phyloP scores from a whole-genome alignment of 331 rosid species.

The Stylosanthes scabra region DNA sequence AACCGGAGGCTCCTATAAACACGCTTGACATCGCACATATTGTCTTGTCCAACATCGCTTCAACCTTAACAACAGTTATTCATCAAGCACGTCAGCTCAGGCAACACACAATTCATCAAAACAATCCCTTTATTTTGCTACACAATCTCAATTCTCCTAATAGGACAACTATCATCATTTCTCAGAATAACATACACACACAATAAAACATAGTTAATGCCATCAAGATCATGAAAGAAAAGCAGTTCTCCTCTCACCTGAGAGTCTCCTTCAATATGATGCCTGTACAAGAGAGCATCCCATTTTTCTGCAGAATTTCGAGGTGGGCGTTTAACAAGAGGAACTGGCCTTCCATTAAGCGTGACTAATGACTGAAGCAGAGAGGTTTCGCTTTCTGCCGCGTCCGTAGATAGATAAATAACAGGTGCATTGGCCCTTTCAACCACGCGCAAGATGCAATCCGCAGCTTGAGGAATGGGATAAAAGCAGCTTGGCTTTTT shows the following conservation, averaged over 20 bases:
- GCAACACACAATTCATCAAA: background rate
- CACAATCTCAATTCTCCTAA: constrained; percentile 2
- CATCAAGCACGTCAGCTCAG: constrained; percentile 29
- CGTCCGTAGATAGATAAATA: constrained; percentile 88
- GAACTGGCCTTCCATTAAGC: constrained; percentile 65
- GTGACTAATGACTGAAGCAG: constrained; percentile 75
- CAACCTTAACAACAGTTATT: constrained; percentile 65
- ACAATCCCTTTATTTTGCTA: background rate
- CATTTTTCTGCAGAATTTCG: constrained; percentile 89
- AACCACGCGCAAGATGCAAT: constrained; percentile 65
- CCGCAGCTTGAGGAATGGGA: constrained; percentile 92
- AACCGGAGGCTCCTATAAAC: constrained; percentile 94
- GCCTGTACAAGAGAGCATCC: constrained; percentile 91
- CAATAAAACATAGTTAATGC: background rate
- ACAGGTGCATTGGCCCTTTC: constrained; percentile 68
- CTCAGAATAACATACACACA: background rate
- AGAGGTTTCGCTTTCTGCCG: constrained; percentile 79
- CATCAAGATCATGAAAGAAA: background rate
- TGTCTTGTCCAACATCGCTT: constrained; percentile 98
- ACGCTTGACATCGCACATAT: constrained; percentile 91
- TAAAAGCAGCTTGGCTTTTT: constrained; percentile 84
- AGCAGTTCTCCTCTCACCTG: constrained; percentile 56
- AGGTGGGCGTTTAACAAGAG: constrained; percentile 83
- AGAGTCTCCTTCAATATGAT: constrained; percentile 66
- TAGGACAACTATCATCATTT: background rate